phyloP scores from a whole-genome alignment of 306 rosid genomes.

The Trifolium fragiferum region DNA sequence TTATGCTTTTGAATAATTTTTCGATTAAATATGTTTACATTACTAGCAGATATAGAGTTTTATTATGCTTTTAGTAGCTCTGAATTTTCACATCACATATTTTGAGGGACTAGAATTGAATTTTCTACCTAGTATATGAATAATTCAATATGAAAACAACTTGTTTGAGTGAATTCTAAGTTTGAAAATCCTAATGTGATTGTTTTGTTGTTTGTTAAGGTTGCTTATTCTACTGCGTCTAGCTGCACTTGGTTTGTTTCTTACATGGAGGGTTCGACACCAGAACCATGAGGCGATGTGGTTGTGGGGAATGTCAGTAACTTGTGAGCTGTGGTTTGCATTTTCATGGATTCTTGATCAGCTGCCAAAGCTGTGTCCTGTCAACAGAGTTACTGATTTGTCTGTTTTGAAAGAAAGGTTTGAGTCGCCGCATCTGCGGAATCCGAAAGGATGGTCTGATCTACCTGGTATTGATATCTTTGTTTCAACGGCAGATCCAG shows the following conservation, averaged over 20 bases:
- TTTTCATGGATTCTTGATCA: slow-evolving; percentile 86
- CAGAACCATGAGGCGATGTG: slow-evolving; percentile 83
- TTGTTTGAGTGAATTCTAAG: not conserved
- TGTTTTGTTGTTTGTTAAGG: slow-evolving; percentile 47
- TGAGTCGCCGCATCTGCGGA: slow-evolving; percentile 77
- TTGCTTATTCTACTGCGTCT: slow-evolving; percentile 68
- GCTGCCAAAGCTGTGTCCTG: slow-evolving; percentile 87
- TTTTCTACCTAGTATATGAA: too few relatives aligned
- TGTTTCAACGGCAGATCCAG: slow-evolving; percentile 89
- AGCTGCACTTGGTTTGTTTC: slow-evolving; percentile 71
- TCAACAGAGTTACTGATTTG: slow-evolving; percentile 78
- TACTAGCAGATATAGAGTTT: too few relatives aligned
- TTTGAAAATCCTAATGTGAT: not conserved
- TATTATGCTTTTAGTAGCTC: not conserved
- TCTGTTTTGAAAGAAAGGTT: slow-evolving; percentile 71
- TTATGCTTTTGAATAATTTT: not conserved
- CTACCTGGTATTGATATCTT: slow-evolving; percentile 86
- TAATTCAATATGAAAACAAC: not conserved
- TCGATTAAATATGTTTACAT: too few relatives aligned
- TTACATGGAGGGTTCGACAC: slow-evolving; percentile 84
- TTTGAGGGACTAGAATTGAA: too few relatives aligned
- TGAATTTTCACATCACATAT: too few relatives aligned
- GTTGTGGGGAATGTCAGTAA: slow-evolving; percentile 86
- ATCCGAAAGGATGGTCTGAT: slow-evolving; percentile 85
- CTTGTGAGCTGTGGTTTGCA: slow-evolving; percentile 89